Evolutionary conservation across 768 basidiomycete species (phyloP).

Genomic region (Antrodiella citrinella): DNA sequence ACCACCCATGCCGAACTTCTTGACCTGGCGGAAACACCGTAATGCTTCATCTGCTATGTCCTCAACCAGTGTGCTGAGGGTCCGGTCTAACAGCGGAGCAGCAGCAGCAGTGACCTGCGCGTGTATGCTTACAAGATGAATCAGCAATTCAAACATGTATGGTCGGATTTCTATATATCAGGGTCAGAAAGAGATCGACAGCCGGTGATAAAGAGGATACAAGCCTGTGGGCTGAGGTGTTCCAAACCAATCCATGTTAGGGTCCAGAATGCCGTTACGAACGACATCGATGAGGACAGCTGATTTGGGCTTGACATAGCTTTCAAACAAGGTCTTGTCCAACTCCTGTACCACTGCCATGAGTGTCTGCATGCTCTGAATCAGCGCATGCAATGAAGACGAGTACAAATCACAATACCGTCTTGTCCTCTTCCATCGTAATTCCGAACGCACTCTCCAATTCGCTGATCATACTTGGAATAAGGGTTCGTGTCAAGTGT

Average conservation of each 20-base stretch:
- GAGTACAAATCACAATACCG: slow-evolving; percentile 31
- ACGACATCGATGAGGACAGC: slow-evolving; percentile 58
- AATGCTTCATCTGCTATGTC: slow-evolving; percentile 80
- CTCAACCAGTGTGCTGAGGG: slow-evolving; percentile 72
- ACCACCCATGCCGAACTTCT: slow-evolving; percentile 94
- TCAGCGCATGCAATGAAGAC: not conserved
- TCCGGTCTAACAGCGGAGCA: slow-evolving; percentile 74
- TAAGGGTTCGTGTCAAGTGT: slow-evolving; percentile 57
- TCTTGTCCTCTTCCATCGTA: slow-evolving; percentile 63
- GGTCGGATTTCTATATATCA: slow-evolving; percentile 71
- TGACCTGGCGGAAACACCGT: slow-evolving; percentile 79
- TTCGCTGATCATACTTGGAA: slow-evolving; percentile 76
- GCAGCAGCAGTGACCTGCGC: slow-evolving; percentile 82
- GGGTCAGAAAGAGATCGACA: not conserved
- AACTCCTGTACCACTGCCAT: slow-evolving; percentile 73
- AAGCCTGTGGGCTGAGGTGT: slow-evolving; percentile 86
- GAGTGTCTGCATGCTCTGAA: slow-evolving; percentile 50
- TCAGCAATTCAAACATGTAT: slow-evolving; percentile 85
- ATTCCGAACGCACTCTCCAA: slow-evolving; percentile 71
- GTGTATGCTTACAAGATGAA: slow-evolving; percentile 87
- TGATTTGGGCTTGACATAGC: slow-evolving; percentile 80
- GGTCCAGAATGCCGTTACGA: slow-evolving; percentile 70
- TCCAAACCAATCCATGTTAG: slow-evolving; percentile 88
- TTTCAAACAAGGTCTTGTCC: slow-evolving; percentile 84
- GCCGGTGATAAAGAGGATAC: slow-evolving; percentile 12